A percentile compares a stretch with the other conserved stretches of the same genome.
Conservation (phyloP, 148 eudicot genomes). For the Camellia granthamiana region DNA sequence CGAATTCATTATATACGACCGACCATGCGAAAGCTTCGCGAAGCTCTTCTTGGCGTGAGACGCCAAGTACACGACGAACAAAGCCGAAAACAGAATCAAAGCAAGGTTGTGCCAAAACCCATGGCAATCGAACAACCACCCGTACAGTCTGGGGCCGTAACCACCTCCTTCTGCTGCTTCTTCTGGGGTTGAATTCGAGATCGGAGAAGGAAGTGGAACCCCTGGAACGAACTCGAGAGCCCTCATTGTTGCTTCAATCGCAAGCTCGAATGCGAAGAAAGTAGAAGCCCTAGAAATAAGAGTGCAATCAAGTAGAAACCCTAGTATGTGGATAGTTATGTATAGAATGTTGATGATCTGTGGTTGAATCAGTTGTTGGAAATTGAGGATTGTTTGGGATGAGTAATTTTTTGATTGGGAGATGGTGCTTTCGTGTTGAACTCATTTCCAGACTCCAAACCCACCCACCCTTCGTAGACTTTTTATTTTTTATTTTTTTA, state of each 20-base stretch:
- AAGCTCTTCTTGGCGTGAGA: constrained; percentile 57
- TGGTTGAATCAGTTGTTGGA: neutral
- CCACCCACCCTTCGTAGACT: no score
- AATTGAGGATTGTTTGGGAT: no score
- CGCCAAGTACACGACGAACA: constrained; percentile 52
- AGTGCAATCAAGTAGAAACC: neutral
- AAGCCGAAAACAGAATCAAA: constrained; percentile 45
- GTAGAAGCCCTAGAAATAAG: neutral
- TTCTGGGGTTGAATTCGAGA: constrained; percentile 4
- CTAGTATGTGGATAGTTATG: neutral
- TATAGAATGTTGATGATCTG: neutral
- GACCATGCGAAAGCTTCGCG: constrained; percentile 49
- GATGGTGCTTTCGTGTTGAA: no score
- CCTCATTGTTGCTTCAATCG: constrained; percentile 11
- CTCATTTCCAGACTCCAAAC: no score
- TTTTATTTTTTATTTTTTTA: no score
- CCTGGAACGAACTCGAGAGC: neutral
- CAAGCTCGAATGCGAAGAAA: neutral
- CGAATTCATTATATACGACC: constrained; percentile 55
- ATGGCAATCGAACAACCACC: constrained; percentile 58
- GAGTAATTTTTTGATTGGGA: no score
- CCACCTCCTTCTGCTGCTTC: constrained; percentile 14
- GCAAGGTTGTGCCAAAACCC: constrained; percentile 63
- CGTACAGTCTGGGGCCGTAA: constrained; percentile 26
- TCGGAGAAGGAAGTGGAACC: constrained; percentile 9